A percentile compares a stretch with the other conserved stretches of the same genome.
These are phyloP conservation scores for Xylariaceae sp. DNA, from an alignment of 2,329 filamentous ascomycete genomes.

Conservation along the genomic window DNA sequence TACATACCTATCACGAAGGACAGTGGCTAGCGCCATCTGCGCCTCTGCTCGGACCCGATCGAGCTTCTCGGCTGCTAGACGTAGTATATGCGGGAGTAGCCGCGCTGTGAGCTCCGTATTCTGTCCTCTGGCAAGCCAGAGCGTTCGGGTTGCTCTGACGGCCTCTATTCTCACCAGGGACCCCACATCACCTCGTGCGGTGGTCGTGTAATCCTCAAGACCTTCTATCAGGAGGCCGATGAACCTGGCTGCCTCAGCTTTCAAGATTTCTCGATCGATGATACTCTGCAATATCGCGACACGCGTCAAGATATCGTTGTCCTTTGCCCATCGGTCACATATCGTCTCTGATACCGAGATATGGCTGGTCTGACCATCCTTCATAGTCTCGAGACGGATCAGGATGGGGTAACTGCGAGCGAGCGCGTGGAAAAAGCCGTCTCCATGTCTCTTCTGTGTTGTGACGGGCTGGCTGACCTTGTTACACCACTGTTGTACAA, in stretches of 20 bases:
- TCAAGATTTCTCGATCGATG: slow-evolving; percentile 41
- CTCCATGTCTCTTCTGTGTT: slow-evolving; percentile 35
- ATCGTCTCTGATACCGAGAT: slow-evolving; percentile 39
- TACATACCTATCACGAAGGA: slow-evolving; percentile 43
- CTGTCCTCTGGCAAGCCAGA: slow-evolving; percentile 38
- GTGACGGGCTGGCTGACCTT: slow-evolving; percentile 33
- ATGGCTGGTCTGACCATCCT: slow-evolving; percentile 23
- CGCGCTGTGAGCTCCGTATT: slow-evolving; percentile 27
- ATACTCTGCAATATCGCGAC: slow-evolving; percentile 53
- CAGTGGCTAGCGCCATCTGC: slow-evolving; percentile 46
- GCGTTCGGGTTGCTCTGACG: slow-evolving; percentile 65
- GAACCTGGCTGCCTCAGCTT: slow-evolving; percentile 37
- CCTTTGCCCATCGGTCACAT: slow-evolving; percentile 46
- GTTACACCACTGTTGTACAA: slow-evolving; percentile 43
- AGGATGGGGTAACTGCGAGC: slow-evolving; percentile 43
- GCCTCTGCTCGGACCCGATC: slow-evolving; percentile 74
- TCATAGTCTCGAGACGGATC: slow-evolving; percentile 15
- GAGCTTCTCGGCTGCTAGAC: slow-evolving; percentile 81
- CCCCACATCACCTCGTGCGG: slow-evolving; percentile 82
- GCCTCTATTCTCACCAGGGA: slow-evolving; percentile 80
- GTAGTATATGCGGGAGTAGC: slow-evolving; percentile 49
- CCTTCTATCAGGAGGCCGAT: slow-evolving; percentile 47
- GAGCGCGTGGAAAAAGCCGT: slow-evolving; percentile 50
- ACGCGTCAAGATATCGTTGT: slow-evolving; percentile 46
- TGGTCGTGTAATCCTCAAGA: slow-evolving; percentile 86